Evolutionary conservation across 768 basidiomycete species (phyloP).

Genomic region (Lentinula raphanica): DNA sequence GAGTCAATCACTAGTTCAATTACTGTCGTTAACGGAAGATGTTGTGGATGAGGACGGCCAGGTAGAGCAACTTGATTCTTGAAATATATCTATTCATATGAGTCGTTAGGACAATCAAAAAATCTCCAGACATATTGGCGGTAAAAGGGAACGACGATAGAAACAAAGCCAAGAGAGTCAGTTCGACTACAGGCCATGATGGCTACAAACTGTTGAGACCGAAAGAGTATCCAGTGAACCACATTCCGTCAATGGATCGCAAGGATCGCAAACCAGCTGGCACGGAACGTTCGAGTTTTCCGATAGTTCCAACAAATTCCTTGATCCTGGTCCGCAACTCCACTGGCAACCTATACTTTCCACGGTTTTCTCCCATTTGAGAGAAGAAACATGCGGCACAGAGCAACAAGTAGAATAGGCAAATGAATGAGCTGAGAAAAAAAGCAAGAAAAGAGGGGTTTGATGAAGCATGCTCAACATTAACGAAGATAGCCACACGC

Average conservation of each 20-base stretch:
- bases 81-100: slow-evolving; percentile 78
- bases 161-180: too few species aligned
- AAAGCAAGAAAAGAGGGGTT: not conserved
- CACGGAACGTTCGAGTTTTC: too few species aligned
- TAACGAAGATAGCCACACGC: slow-evolving; percentile 11
- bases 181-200: too few species aligned
- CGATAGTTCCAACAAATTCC: too few species aligned
- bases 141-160: too few species aligned
- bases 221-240: too few species aligned
- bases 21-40: slow-evolving; percentile 77
- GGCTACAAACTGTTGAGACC: too few species aligned
- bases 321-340: too few species aligned
- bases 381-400: not conserved
- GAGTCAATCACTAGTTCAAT: slow-evolving; percentile 89
- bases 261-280: not conserved
- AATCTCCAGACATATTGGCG: too few species aligned
- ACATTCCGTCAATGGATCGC: too few species aligned
- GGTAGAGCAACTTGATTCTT: slow-evolving; percentile 84
- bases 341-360: too few species aligned
- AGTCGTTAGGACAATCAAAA: not conserved
- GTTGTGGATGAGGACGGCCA: slow-evolving; percentile 68
- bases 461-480: slow-evolving; percentile 1
- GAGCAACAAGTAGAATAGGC: not conserved
- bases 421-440: not conserved
- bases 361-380: not conserved